Conservation (phyloP, 768 basidiomycete species). For the Mycena galopus region DNA sequence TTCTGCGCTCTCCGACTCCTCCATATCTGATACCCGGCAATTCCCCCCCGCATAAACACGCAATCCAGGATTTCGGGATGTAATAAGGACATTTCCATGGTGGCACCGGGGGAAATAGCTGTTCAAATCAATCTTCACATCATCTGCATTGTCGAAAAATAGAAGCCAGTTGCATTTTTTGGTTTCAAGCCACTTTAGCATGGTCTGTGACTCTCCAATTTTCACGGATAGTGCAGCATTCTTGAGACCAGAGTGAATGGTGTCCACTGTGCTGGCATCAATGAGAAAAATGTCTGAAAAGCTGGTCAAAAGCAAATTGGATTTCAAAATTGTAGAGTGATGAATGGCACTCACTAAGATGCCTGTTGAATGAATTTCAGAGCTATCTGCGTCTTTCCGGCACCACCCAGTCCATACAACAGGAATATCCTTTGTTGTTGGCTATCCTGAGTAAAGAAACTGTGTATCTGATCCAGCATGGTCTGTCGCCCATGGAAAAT, state of each 20-base stretch:
- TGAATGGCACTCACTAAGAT: too few species aligned
- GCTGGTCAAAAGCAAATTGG: too few species aligned
- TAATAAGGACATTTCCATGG: slow-evolving; percentile 30
- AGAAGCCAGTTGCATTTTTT: slow-evolving; percentile 2
- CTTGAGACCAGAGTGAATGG: background rate
- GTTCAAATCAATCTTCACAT: slow-evolving; percentile 2
- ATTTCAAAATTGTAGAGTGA: too few species aligned
- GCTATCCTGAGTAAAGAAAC: too few species aligned
- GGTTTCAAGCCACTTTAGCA: background rate
- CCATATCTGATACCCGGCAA: background rate
- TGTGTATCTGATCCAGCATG: too few species aligned
- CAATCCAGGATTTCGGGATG: slow-evolving; percentile 19
- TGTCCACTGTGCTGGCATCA: background rate
- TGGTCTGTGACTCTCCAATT: background rate
- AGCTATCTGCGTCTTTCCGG: too few species aligned
- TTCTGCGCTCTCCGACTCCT: background rate
- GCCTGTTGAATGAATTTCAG: too few species aligned
- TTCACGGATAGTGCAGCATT: too few species aligned
- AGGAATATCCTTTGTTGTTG: too few species aligned
- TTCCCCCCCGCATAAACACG: background rate
- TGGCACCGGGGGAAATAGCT: slow-evolving; percentile 13
- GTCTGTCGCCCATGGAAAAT: too few species aligned
- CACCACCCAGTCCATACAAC: too few species aligned
- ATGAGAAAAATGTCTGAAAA: background rate
- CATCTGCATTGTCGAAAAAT: slow-evolving; percentile 18